Percentiles rank a stretch among this genome's conserved stretches.
These are phyloP conservation scores for Sechiopsis laciniata DNA, from an alignment of 306 rosid species.

Conservation along the genomic window DNA sequence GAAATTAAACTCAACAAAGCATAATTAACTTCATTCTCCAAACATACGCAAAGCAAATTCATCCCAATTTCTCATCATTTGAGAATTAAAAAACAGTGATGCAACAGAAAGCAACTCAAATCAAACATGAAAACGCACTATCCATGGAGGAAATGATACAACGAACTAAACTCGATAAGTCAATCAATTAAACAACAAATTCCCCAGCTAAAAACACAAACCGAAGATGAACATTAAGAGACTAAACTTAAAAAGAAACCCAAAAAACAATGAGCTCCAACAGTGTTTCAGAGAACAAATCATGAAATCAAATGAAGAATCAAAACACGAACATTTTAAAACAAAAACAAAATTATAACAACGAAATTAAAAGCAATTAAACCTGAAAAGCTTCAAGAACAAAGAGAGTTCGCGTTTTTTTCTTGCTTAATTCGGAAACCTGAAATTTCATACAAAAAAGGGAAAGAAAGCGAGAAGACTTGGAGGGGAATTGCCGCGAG, in stretches of 20 bases:
- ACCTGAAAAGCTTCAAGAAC: constrained; percentile 37
- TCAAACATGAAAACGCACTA: constrained; percentile 17
- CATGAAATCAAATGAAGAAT: background rate
- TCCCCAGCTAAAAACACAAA: constrained; percentile 6
- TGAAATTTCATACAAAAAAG: constrained; percentile 18
- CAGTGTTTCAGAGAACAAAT: constrained; percentile 42
- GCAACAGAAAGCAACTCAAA: constrained; percentile 25
- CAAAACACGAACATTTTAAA: no score
- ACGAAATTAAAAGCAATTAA: constrained; percentile 30
- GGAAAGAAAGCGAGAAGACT: background rate
- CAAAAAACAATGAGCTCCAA: background rate
- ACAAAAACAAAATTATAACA: background rate
- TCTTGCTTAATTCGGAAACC: constrained; percentile 19
- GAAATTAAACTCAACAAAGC: background rate
- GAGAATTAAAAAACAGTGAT: constrained; percentile 21
- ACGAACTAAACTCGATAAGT: constrained; percentile 19
- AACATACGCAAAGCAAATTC: constrained; percentile 4
- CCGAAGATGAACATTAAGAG: constrained; percentile 24
- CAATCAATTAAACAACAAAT: constrained; percentile 20
- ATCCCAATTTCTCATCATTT: constrained; percentile 15
- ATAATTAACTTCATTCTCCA: background rate
- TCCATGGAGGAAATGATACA: background rate
- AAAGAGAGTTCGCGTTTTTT: constrained; percentile 18
- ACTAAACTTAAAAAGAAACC: background rate
- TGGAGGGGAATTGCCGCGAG: constrained; percentile 31